These are phyloP conservation scores for Podaxis sp. DNA, from an alignment of 768 basidiomycete genomes.

Conservation along the genomic window DNA sequence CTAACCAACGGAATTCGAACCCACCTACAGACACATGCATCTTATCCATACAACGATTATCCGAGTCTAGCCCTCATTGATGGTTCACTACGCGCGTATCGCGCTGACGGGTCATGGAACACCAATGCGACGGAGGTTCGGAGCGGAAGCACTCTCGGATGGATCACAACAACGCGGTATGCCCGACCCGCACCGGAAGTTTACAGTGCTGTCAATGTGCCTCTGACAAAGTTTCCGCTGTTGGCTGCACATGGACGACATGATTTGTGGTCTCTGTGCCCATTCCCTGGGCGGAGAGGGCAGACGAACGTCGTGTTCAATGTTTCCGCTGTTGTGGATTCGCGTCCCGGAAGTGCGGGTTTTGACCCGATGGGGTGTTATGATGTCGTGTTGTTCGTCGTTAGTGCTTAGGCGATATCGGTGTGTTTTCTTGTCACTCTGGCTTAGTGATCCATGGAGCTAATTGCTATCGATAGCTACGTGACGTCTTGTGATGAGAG, in stretches of 20 bases:
- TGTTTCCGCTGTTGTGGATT: constrained; percentile 3
- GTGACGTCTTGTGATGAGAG: not conserved
- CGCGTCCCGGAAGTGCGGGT: not conserved
- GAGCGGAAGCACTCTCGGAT: constrained; percentile 32
- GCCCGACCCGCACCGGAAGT: constrained; percentile 31
- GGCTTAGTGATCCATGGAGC: not conserved
- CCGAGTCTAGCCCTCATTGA: constrained; percentile 38
- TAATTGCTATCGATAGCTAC: not conserved
- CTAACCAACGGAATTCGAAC: not conserved
- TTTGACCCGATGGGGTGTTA: constrained; percentile 7
- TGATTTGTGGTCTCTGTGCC: constrained; percentile 41
- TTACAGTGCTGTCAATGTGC: constrained; percentile 31
- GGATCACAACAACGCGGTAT: constrained; percentile 36
- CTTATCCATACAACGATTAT: constrained; percentile 51
- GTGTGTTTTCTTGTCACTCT: not conserved
- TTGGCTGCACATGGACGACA: constrained; percentile 33
- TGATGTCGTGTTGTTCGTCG: constrained; percentile 10
- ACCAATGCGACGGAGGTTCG: constrained; percentile 38
- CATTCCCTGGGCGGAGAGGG: constrained; percentile 21
- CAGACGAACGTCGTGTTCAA: constrained; percentile 19
- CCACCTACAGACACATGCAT: constrained; percentile 27
- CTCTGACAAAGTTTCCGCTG: constrained; percentile 22
- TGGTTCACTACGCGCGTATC: constrained; percentile 38
- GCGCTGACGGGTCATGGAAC: constrained; percentile 31
- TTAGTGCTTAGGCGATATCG: not conserved